Base-by-base conservation (phyloP, 2,329 filamentous ascomycete species). In the Colletotrichum gigasporum region DNA sequence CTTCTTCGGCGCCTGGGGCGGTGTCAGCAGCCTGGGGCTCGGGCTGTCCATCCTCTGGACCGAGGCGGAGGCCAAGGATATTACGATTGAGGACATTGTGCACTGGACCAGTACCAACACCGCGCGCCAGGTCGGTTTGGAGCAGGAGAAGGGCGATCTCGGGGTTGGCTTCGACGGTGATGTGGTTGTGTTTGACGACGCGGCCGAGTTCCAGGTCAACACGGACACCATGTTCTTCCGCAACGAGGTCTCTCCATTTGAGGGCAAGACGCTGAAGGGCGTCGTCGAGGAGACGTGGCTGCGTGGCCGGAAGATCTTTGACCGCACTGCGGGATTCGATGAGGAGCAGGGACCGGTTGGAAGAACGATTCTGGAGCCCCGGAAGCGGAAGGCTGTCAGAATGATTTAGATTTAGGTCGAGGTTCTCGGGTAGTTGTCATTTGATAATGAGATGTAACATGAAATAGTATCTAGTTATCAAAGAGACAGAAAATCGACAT, bases 1-100 rank as follows among this genome's bases (percentile, higher is more conserved):
- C 79, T 98, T 98, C 84, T 95, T 97, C 79, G 89, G 91, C 4
- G 94, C 94, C 1, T 99, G 96, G 96, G 96, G 96, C 55, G 96
- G 96, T 16, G 97, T 99, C 73, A 95, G 92, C 3, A 96, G 91
- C 5, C 94, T 99, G n/a, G 96, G 96, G 0, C 87, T 99, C 1
- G 96, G 96, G 0, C 85, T 99, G 3, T 92, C 93, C 5, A 97
- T 99, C 69, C 85, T 99, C 5, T 91, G 94, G 88, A 94, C 93
- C 0, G 89, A 93, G 44, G 85, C 91, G 24, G 82, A 85, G 73
- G 84, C 87, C 67, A 85, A 91, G 37, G 80, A 86, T 37, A 78
- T 84, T 30, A 75, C 82, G 14, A 77, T 97, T 18, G 83, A 91
- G 64, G 92, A 97, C 72, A 89, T 97, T 12, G 93, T 95, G 1